phyloP scores from a whole-genome alignment of 306 rosid genomes.

The Lotus japonicus region DNA sequence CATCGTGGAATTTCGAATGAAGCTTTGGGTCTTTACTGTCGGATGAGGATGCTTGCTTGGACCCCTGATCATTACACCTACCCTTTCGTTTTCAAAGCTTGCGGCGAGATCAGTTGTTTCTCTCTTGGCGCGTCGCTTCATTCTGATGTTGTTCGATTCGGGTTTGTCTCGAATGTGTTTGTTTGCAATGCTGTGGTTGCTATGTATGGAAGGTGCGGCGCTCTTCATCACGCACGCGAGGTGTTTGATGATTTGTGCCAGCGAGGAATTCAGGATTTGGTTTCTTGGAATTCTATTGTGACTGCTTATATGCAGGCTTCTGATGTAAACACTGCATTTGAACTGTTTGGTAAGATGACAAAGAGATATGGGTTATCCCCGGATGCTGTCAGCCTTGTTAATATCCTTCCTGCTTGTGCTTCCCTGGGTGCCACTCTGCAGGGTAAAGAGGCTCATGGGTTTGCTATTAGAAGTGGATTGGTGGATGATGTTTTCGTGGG shows the following conservation, averaged over 20 bases:
- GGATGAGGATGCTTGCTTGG: slow-evolving; percentile 60
- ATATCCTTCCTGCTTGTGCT: slow-evolving; percentile 70
- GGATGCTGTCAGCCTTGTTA: slow-evolving; percentile 65
- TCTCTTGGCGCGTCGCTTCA: slow-evolving; percentile 47
- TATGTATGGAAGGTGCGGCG: slow-evolving; percentile 68
- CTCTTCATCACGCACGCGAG: slow-evolving; percentile 31
- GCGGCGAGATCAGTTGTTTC: slow-evolving; percentile 40
- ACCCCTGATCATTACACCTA: slow-evolving; percentile 63
- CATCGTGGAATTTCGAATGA: slow-evolving; percentile 21
- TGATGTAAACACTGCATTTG: slow-evolving; percentile 34
- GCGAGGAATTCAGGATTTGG: slow-evolving; percentile 55
- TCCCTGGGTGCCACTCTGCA: slow-evolving; percentile 30
- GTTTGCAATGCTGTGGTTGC: slow-evolving; percentile 71
- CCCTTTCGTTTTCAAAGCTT: slow-evolving; percentile 72
- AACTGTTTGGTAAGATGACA: slow-evolving; percentile 41
- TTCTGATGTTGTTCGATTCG: slow-evolving; percentile 31
- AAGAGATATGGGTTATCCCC: slow-evolving; percentile 17
- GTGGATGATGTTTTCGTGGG: slow-evolving; percentile 78
- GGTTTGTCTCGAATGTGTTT: slow-evolving; percentile 59
- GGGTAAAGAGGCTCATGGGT: slow-evolving; percentile 69
- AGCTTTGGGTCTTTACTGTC: slow-evolving; percentile 35
- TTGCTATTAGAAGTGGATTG: slow-evolving; percentile 51
- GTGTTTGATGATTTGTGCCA: slow-evolving; percentile 61
- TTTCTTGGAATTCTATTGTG: slow-evolving; percentile 77
- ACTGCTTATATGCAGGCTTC: slow-evolving; percentile 43